phyloP scores from a whole-genome alignment of 1,284 basidiomycete species.

The Moniliella sp. region DNA sequence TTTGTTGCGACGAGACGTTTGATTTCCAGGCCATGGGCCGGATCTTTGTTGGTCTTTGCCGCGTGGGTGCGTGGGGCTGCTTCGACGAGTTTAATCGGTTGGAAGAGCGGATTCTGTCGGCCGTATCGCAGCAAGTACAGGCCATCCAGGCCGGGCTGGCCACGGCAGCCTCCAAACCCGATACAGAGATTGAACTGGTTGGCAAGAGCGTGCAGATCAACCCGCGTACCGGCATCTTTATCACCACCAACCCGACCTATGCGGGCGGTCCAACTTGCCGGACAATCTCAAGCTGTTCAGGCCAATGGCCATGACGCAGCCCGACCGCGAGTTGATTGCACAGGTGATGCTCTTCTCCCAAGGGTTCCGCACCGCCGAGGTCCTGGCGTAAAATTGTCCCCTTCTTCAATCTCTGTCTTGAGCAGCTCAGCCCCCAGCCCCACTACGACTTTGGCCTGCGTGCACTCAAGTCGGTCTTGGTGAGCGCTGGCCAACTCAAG shows the following conservation, averaged over 20 bases:
- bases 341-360: slow-evolving; percentile 99
- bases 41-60: slow-evolving; percentile 91
- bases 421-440: slow-evolving; percentile 84
- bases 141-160: slow-evolving; percentile 88
- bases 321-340: slow-evolving; percentile 89
- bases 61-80: slow-evolving; percentile 69
- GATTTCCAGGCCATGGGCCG: slow-evolving; percentile 99
- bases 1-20: slow-evolving; percentile 99
- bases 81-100: slow-evolving; percentile 51
- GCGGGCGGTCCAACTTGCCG: slow-evolving; percentile 89
- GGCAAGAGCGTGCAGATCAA: slow-evolving; percentile 82
- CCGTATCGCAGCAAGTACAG: slow-evolving; percentile 96
- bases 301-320: slow-evolving; percentile 96
- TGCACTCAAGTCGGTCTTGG: slow-evolving; percentile 83
- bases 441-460: slow-evolving; percentile 99
- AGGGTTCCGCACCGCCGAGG: slow-evolving; percentile 88
- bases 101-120: slow-evolving; percentile 87
- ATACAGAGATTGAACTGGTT: slow-evolving; percentile 54
- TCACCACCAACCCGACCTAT: slow-evolving; percentile 85
- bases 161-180: slow-evolving; percentile 54
- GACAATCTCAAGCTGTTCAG: slow-evolving; percentile 87
- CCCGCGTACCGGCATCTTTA: slow-evolving; percentile 80
- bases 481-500: slow-evolving; percentile 90
- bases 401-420: slow-evolving; percentile 93
- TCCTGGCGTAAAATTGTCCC: slow-evolving; percentile 91